phyloP scores from a whole-genome alignment of 2,329 filamentous ascomycete species.

The Dothideomycetes sp. region DNA sequence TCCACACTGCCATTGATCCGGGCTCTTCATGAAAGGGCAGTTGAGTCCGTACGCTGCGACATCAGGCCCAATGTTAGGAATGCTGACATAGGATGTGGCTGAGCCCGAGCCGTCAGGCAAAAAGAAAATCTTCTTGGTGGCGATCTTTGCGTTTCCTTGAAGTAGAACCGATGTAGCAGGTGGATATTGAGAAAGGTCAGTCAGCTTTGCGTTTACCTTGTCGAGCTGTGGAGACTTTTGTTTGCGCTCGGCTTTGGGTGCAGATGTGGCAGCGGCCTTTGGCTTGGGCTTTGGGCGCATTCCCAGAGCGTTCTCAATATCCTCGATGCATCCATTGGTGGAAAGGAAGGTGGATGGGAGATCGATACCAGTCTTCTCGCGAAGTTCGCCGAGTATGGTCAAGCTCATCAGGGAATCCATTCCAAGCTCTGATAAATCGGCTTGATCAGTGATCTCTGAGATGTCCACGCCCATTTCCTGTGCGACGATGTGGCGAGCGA shows the following conservation, averaged over 20 bases:
- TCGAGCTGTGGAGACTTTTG: slow-evolving; percentile 27
- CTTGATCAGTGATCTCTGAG: slow-evolving; percentile 39
- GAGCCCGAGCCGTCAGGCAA: slow-evolving; percentile 44
- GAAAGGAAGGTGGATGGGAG: slow-evolving; percentile 45
- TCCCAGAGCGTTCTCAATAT: slow-evolving; percentile 54
- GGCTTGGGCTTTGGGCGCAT: slow-evolving; percentile 35
- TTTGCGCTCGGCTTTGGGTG: slow-evolving; percentile 18
- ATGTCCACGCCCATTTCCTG: slow-evolving; percentile 57
- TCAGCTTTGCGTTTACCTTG: slow-evolving; percentile 38
- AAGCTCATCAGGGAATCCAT: slow-evolving; percentile 45
- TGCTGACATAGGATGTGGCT: slow-evolving; percentile 57
- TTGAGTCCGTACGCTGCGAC: slow-evolving; percentile 47
- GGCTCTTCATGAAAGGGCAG: slow-evolving; percentile 61
- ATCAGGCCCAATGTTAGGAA: slow-evolving; percentile 42
- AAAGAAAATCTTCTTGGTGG: slow-evolving; percentile 44
- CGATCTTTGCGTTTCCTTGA: slow-evolving; percentile 45
- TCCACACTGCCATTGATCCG: slow-evolving; percentile 53
- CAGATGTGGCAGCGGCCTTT: slow-evolving; percentile 16
- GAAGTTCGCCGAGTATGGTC: slow-evolving; percentile 39
- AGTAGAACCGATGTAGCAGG: slow-evolving; percentile 45
- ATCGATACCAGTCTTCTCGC: slow-evolving; percentile 39
- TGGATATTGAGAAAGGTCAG: slow-evolving; percentile 32
- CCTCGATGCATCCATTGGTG: slow-evolving; percentile 50
- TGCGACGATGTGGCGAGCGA: slow-evolving; percentile 38
- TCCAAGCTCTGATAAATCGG: slow-evolving; percentile 50